Percentiles rank a stretch among this genome's conserved stretches.
Conservation (phyloP, 2,329 filamentous ascomycete species). For the Fusarium sp. region DNA sequence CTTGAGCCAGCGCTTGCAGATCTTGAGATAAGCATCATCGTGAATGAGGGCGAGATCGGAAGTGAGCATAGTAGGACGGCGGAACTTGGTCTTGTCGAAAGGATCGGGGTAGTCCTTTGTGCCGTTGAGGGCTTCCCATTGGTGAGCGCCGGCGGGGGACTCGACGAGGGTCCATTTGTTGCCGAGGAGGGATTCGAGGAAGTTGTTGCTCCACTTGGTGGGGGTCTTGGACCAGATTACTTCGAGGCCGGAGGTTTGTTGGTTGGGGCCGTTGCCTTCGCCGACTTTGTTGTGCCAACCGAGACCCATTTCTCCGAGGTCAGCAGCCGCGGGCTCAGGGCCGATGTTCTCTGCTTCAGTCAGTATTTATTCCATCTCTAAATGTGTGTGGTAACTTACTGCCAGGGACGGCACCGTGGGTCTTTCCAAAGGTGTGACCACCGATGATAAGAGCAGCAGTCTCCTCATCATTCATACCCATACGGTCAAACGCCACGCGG, state of each 20-base stretch:
- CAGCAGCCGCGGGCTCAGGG: slow-evolving; percentile 72
- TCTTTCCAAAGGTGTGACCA: slow-evolving; percentile 84
- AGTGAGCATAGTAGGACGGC: slow-evolving; percentile 80
- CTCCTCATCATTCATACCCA: slow-evolving; percentile 88
- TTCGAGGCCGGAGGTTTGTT: slow-evolving; percentile 81
- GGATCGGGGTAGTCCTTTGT: slow-evolving; percentile 77
- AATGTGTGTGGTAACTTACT: slow-evolving; percentile 48
- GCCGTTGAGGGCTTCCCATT: slow-evolving; percentile 80
- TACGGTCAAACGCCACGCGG: slow-evolving; percentile 78
- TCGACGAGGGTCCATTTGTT: slow-evolving; percentile 82
- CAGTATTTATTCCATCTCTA: no score
- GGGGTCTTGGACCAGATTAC: slow-evolving; percentile 84
- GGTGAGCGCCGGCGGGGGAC: slow-evolving; percentile 76
- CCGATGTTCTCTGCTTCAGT: slow-evolving; percentile 66
- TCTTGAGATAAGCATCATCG: slow-evolving; percentile 80
- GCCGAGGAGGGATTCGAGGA: slow-evolving; percentile 80
- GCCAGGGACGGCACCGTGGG: slow-evolving; percentile 75
- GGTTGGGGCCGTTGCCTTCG: slow-evolving; percentile 75
- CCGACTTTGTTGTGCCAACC: slow-evolving; percentile 76
- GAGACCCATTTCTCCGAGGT: slow-evolving; percentile 74
- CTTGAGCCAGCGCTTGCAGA: slow-evolving; percentile 75
- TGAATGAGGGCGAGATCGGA: slow-evolving; percentile 78
- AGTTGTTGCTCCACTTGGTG: slow-evolving; percentile 79
- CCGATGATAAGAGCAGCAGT: slow-evolving; percentile 83
- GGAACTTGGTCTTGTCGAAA: slow-evolving; percentile 76